Conservation (phyloP, 495 filamentous ascomycete genomes). For the Thozetella sp. region DNA sequence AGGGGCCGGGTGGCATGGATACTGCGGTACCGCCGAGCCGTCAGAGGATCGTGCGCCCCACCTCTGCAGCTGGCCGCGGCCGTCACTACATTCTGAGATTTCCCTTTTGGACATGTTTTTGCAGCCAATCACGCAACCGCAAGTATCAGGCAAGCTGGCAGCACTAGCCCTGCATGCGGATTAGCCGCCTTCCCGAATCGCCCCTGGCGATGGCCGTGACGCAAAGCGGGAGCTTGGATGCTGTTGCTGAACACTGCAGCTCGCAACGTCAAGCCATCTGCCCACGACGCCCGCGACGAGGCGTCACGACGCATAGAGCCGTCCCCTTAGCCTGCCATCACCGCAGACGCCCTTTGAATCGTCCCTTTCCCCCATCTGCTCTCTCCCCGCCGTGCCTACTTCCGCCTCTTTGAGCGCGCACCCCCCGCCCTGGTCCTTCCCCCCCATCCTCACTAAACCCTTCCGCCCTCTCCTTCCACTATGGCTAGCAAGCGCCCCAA, state of each 20-base stretch:
- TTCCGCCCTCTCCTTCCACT: constrained; percentile 8
- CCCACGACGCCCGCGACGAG: neutral
- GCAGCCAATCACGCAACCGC: neutral
- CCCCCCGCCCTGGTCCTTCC: neutral
- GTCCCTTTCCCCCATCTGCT: neutral
- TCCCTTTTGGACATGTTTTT: neutral
- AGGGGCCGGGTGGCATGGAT: neutral
- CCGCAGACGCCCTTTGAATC: constrained; percentile 2
- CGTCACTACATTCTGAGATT: constrained; percentile 8
- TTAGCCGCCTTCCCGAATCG: constrained; percentile 2
- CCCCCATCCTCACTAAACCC: constrained; percentile 4
- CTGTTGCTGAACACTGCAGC: neutral
- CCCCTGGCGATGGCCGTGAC: constrained; percentile 10
- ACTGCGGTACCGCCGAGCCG: neutral
- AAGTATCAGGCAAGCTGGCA: neutral
- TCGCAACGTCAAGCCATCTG: neutral
- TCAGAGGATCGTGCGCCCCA: constrained; percentile 14
- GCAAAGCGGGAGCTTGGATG: constrained; percentile 7
- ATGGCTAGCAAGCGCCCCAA: constrained; percentile 46
- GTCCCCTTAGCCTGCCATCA: no score
- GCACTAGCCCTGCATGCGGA: neutral
- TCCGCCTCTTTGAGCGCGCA: neutral
- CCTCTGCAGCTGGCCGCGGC: constrained; percentile 17
- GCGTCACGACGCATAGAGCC: neutral
- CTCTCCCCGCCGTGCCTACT: neutral